Evolutionary conservation across 176 grass and related monocot species (phyloP).

Genomic region (Paspalum notatum): DNA sequence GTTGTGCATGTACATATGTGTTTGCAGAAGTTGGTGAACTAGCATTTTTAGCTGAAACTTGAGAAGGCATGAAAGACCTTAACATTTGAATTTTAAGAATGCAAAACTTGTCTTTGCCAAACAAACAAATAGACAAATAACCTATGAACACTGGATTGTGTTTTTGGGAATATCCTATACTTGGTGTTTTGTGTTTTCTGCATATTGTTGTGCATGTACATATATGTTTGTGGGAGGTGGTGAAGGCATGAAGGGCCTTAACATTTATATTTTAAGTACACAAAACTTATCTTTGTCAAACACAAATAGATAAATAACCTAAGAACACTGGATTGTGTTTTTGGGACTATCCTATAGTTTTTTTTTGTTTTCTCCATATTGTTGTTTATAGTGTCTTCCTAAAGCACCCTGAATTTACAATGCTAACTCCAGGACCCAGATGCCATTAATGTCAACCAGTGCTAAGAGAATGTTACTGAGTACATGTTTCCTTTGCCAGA

Average conservation of each 20-base stretch:
- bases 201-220: background rate
- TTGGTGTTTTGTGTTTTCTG: background rate
- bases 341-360: constrained; percentile 14
- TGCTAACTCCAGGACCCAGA: background rate
- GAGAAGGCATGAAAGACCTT: background rate
- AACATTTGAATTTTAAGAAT: background rate
- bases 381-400: background rate
- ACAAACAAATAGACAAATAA: background rate
- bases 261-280: background rate
- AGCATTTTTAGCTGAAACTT: background rate
- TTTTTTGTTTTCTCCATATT: background rate
- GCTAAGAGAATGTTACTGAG: background rate
- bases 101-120: background rate
- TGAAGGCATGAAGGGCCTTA: background rate
- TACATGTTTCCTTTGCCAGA: constrained; percentile 3
- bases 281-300: background rate
- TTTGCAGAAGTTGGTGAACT: background rate
- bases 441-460: background rate
- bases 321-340: background rate
- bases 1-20: background rate
- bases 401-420: background rate
- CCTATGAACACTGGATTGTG: background rate
- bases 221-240: too few relatives aligned
- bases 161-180: constrained; percentile 4
- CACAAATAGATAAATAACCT: background rate